Conservation (phyloP, 2,329 filamentous ascomycete genomes). For the Aspergillus sclerotialis region DNA sequence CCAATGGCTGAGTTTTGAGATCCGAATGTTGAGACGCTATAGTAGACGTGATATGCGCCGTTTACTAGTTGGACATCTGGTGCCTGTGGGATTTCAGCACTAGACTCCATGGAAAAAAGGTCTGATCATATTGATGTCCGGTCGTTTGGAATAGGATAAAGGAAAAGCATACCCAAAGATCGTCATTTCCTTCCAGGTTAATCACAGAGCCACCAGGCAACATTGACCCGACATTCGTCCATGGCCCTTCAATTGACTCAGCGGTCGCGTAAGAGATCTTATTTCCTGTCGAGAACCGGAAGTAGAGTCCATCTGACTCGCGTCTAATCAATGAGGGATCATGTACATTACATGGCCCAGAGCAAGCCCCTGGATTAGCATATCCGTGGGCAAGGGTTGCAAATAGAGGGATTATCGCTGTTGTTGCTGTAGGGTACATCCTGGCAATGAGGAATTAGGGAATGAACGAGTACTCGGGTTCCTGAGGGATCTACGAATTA, state of each 20-base stretch:
- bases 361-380: conserved; percentile 23
- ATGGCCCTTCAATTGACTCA: conserved; percentile 40
- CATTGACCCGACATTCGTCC: conserved; percentile 42
- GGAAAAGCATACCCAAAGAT: conserved; percentile 41
- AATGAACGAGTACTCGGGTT: too few relatives aligned
- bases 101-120: not conserved
- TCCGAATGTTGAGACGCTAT: conserved; percentile 56
- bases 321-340: conserved; percentile 46
- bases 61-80: conserved; percentile 56
- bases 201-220: conserved; percentile 40
- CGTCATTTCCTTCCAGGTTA: conserved; percentile 35
- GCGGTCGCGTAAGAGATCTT: conserved; percentile 39
- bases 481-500: too few relatives aligned
- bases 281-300: conserved; percentile 48
- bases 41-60: conserved; percentile 58
- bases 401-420: conserved; percentile 12
- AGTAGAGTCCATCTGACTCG: conserved; percentile 45
- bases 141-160: not conserved
- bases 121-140: not conserved
- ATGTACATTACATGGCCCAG: conserved; percentile 33
- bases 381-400: conserved; percentile 20
- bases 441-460: too few relatives aligned
- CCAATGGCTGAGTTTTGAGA: conserved; percentile 57
- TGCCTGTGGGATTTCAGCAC: conserved; percentile 39
- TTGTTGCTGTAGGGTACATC: too few relatives aligned